These are phyloP conservation scores for Ogataea angusta DNA, from an alignment of 805 yeast species.

Conservation along the genomic window DNA sequence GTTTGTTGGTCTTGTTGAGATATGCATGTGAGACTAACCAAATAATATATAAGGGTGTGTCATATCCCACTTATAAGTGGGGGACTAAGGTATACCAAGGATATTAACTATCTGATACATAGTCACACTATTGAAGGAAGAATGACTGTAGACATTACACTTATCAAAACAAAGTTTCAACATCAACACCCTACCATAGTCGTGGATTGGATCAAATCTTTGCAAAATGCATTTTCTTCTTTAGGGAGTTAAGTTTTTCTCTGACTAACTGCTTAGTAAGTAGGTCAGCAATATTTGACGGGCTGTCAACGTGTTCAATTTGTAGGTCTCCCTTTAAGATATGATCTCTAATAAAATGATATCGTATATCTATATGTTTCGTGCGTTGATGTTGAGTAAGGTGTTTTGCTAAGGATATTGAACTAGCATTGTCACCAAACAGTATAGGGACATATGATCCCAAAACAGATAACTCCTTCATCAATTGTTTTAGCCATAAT, in stretches of 20 bases:
- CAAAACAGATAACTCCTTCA: not conserved
- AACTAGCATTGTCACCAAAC: not conserved
- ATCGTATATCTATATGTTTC: slow-evolving; percentile 1
- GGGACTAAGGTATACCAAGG: too few species aligned
- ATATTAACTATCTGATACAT: too few species aligned
- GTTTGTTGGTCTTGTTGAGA: too few species aligned
- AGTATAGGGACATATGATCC: not conserved
- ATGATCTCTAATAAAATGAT: not conserved
- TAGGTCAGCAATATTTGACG: not conserved
- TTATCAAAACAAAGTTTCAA: too few species aligned
- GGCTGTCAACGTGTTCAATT: not conserved
- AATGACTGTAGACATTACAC: too few species aligned
- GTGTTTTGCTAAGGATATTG: not conserved
- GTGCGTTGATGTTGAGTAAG: not conserved
- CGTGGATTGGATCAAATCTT: not conserved
- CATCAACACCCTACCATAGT: not conserved
- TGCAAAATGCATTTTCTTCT: not conserved
- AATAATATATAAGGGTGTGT: too few species aligned
- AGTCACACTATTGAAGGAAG: too few species aligned
- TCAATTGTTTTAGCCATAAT: not conserved
- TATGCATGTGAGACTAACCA: too few species aligned
- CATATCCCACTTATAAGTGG: too few species aligned
- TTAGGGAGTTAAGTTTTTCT: not conserved
- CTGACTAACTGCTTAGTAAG: not conserved
- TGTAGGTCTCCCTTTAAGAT: not conserved